Evolutionary conservation across 2,329 filamentous ascomycete species (phyloP).

Genomic region (Colletotrichum tamarilloi): DNA sequence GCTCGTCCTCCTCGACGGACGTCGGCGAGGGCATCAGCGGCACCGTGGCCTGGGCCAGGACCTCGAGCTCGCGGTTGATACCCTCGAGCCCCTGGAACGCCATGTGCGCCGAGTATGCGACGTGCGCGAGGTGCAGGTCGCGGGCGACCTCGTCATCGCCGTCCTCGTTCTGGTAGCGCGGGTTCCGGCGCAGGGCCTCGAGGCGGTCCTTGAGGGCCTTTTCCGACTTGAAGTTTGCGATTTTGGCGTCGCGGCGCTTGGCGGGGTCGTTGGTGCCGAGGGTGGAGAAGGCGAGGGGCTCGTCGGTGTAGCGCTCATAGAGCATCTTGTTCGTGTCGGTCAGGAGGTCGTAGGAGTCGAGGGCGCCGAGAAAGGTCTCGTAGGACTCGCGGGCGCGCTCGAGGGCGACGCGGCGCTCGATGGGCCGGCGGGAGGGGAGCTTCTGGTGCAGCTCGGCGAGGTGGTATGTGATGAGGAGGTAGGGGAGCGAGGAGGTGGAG

Average conservation of each 20-base stretch:
- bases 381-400: slow-evolving; percentile 75
- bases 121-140: slow-evolving; percentile 79
- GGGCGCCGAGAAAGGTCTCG: slow-evolving; percentile 79
- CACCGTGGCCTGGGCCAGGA: slow-evolving; percentile 79
- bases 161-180: slow-evolving; percentile 67
- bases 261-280: slow-evolving; percentile 68
- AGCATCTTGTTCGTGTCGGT: slow-evolving; percentile 72
- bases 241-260: slow-evolving; percentile 83
- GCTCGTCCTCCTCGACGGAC: slow-evolving; percentile 58
- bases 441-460: slow-evolving; percentile 84
- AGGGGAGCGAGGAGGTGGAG: slow-evolving; percentile 85
- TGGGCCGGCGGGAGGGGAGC: slow-evolving; percentile 62
- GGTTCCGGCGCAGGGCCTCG: slow-evolving; percentile 63
- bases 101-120: slow-evolving; percentile 79
- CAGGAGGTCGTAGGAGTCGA: slow-evolving; percentile 84
- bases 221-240: slow-evolving; percentile 85
- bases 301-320: slow-evolving; percentile 78
- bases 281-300: slow-evolving; percentile 78
- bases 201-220: slow-evolving; percentile 86
- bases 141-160: slow-evolving; percentile 89
- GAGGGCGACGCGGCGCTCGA: slow-evolving; percentile 72
- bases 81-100: slow-evolving; percentile 90
- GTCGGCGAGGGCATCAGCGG: slow-evolving; percentile 57
- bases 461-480: slow-evolving; percentile 81
- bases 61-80: slow-evolving; percentile 84